These are phyloP conservation scores for Stemphylium vesicarium DNA, from an alignment of 2,329 filamentous ascomycete species.

Conservation along the genomic window DNA sequence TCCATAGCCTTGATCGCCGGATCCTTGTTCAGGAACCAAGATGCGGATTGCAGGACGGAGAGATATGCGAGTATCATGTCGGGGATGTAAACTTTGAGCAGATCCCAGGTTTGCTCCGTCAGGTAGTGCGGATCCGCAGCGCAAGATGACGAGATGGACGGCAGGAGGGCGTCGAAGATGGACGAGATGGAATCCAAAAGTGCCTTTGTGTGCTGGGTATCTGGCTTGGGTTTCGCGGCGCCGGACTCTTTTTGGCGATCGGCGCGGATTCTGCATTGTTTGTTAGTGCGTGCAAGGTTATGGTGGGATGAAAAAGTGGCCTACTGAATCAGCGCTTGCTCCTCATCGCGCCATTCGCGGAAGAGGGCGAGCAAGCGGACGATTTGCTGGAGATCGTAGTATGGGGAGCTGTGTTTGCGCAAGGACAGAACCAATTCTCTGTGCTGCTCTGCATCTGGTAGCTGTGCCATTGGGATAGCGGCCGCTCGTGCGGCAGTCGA, in stretches of 20 bases:
- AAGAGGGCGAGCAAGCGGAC: slow-evolving; percentile 53
- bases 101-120: slow-evolving; percentile 47
- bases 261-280: slow-evolving; percentile 13
- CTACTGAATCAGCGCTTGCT: slow-evolving; percentile 48
- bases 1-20: slow-evolving; percentile 86
- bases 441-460: slow-evolving; percentile 32
- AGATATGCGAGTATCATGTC: slow-evolving; percentile 86
- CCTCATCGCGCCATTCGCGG: slow-evolving; percentile 51
- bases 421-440: slow-evolving; percentile 26
- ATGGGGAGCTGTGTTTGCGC: slow-evolving; percentile 38
- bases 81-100: slow-evolving; percentile 82
- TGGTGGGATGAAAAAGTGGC: not conserved
- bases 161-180: slow-evolving; percentile 48
- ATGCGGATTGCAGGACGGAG: slow-evolving; percentile 78
- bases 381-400: slow-evolving; percentile 53
- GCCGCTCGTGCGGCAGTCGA: slow-evolving; percentile 24
- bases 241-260: slow-evolving; percentile 18
- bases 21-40: slow-evolving; percentile 75
- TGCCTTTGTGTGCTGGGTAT: slow-evolving; percentile 44
- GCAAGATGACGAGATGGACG: slow-evolving; percentile 17
- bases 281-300: slow-evolving; percentile 9
- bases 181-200: slow-evolving; percentile 49
- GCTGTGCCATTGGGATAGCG: slow-evolving; percentile 25
- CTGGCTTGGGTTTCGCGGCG: slow-evolving; percentile 21
- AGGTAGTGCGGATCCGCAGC: slow-evolving; percentile 7